Evolutionary conservation across 177 flowering plant genomes (phyloP), one percentile per base, ranked within the genome.

Genomic region (Telopea speciosissima): DNA sequence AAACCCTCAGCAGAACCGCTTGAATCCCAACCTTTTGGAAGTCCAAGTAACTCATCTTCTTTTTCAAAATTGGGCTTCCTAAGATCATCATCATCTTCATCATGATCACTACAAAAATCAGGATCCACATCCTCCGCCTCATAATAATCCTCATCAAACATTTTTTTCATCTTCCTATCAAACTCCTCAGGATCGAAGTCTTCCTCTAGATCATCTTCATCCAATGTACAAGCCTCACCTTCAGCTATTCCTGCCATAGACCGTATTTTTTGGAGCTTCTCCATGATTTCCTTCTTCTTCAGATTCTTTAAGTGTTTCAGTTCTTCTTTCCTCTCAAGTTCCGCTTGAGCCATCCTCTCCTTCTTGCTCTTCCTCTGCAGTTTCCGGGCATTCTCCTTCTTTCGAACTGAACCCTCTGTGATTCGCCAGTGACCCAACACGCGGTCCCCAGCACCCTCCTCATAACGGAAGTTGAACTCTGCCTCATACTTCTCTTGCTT

Each of bases 281-380:
- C 90, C 69, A 83, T 65, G 11, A 88, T 89, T 79, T 95, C 98
- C 78, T 91, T 79, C 85, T 83, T 95, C 83, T 92, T 95, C 83
- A 95, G 76, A 69, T 91, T 92, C 87, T 95, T 93, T 87, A 95
- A 72, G 65, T 82, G 91, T 83, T 93, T 95, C 84, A 95, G 69
- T 77, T 95, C 97, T 83, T 95, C 97, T 78, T 86, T 83, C 74
- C 89, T 84, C 82, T 89, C 93, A 69, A 73, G 56, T 82, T 85
- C 87, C 2, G 89, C 91, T 64, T 82, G 81, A 45, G 73, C 84
- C 83, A 82, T 77, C 75, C 99, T 89, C 79, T 91, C 94, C 75
- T 85, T 85, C 81, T 88, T 91, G 66, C 86, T 87, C 85, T 88
- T 77, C 78, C 97, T 82, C 75, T 92, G 94, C 69, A 54, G 70